Base-by-base conservation (phyloP, 2,329 filamentous ascomycete genomes). In the Xylaria sp. region DNA sequence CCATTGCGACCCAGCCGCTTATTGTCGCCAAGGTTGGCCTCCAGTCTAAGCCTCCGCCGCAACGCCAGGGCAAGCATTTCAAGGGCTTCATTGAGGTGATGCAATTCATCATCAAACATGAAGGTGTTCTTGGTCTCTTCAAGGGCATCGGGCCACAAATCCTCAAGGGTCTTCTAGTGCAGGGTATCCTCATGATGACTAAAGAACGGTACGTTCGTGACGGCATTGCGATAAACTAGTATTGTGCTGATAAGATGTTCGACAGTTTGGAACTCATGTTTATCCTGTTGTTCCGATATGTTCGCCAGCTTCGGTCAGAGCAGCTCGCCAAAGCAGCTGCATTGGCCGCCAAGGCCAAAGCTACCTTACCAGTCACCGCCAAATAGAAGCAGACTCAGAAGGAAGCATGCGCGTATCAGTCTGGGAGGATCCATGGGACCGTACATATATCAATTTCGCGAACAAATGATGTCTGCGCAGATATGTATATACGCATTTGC, bases 121-220 rank as follows among this genome's bases (percentile, higher is more conserved):
- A 99, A 79, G 96, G 96, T 3, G 80, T 88, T 0, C 76, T 91
- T 13, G 92, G 92, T n/a, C 86, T 99, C 1, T 99, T 98, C 86
- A 99, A 99, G 84, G 96, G 96, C 51, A 97, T 99, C 74, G 94
- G 90, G 0, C 96, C 96, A 2, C 96, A 99, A 81, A 92, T 99
- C 61, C 81, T 94, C 68, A 99, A 99, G 82, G 96, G 96, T 1
- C 83, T 99, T 62, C 80, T 99, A 58, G 96, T 99, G 2, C 96
- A 99, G 79, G 96, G 96, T 59, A 89, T 99, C 65, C 85, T 99
- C 48, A 99, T 99, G 96, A 99, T 98, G 94, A 96, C 94, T 57
- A 99, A 99, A 83, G 96, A 99, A 83, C 89, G 94, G 92, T 94
- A 86, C 74, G 85, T 28, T 10, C 25, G 12, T 41, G 15, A 34